Evolutionary conservation across 192 early-diverging fungal genomes (phyloP), one percentile per base, ranked within the genome.

Genomic region (Backusella morwellensis): DNA sequence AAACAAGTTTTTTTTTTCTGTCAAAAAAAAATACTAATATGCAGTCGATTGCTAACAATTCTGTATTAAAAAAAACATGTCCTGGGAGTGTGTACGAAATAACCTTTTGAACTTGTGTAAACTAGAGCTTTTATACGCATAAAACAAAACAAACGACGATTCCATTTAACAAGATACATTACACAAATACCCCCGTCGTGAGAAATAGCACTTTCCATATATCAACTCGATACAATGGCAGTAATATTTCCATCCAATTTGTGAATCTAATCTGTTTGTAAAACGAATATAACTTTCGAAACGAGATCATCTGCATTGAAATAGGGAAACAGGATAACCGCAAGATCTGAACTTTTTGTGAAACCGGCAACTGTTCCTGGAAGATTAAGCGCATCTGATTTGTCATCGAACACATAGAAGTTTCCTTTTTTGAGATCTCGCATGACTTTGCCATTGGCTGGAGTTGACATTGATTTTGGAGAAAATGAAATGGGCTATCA

Each of bases 381-480:
- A 32, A 32, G 32, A 32, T 15, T n/a, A 7, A 19, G 47, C 17
- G 15, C 47, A n/a, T 50, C 19, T 50, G 47, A 50, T 50, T 50
- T 50, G 47, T 50, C 47, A 50, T 50, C 19, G 47, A 50, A n/a
- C 19, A 50, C 15, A 50, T 50, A 50, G 47, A 50, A n/a, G 5
- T 19, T 50, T 50, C 47, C 47, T 50, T 50, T 50, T 50, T n/a
- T 50, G 47, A 0, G 19, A n/a, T 4, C 1, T 6, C 1, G 19
- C 47, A 6, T 19, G 1, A n/a, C 47, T 19, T 50, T 50, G 19
- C 75, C 54, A 59, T 59, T 59, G 54, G 54, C 23, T 59, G 54
- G 54, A 59, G 54, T 59, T 59, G 54, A 59, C 54, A 59, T 59
- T 59, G 21, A 59, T 59, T 59, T 59, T 59, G 54, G 54, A 40